Evolutionary conservation across 192 early-diverging fungal genomes (phyloP).

Genomic region (Haplosporangium gracile): DNA sequence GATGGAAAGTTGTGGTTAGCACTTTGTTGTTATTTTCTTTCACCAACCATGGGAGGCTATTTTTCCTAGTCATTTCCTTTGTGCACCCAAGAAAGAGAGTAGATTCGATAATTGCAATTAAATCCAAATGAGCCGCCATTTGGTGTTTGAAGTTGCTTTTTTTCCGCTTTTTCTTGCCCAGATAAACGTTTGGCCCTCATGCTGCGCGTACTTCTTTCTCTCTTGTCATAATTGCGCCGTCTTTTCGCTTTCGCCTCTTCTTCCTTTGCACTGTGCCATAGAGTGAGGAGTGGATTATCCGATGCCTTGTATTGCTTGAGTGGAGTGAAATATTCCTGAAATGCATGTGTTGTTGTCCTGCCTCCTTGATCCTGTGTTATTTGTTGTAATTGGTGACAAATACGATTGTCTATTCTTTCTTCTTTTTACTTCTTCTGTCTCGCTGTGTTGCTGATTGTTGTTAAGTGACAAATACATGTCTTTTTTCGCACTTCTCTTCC

Average conservation of each 20-base stretch:
- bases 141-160: neutral
- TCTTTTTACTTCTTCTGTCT: no score
- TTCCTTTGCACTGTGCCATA: neutral
- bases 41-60: neutral
- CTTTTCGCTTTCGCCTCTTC: neutral
- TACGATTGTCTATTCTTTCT: neutral
- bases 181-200: neutral
- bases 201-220: neutral
- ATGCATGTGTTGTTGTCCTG: neutral
- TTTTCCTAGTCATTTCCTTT: neutral
- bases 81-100: neutral
- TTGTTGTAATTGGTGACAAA: neutral
- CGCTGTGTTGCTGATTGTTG: no score
- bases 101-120: conserved; percentile 10
- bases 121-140: conserved; percentile 3
- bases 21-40: neutral
- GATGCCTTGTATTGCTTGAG: neutral
- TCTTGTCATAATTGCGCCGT: neutral
- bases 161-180: neutral
- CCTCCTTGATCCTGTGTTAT: neutral
- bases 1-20: no score
- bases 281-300: neutral
- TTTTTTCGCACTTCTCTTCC: neutral
- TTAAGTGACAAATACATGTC: no score
- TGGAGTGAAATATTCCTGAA: neutral